These are phyloP conservation scores for Phytophthora cactorum DNA, from an alignment of 352 stramenopile species.

Conservation along the genomic window DNA sequence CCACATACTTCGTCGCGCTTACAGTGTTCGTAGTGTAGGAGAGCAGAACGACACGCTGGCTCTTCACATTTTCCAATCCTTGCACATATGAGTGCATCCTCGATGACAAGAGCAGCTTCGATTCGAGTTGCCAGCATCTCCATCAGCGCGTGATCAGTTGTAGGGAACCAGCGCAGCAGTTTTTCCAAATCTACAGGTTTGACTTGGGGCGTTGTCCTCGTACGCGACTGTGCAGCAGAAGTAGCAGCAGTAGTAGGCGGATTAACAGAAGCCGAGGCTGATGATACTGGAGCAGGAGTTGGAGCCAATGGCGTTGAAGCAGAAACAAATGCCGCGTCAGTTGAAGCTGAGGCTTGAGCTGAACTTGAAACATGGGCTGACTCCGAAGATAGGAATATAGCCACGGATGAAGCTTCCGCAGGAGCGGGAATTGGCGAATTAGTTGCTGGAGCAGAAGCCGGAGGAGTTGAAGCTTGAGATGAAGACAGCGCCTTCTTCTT, in stretches of 20 bases:
- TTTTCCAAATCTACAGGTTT: constrained; percentile 33
- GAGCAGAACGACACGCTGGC: constrained; percentile 25
- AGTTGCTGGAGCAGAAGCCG: not conserved
- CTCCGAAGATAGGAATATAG: not conserved
- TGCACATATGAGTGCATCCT: constrained; percentile 53
- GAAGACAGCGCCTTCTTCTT: not conserved
- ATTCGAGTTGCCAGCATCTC: constrained; percentile 35
- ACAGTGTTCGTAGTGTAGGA: constrained; percentile 45
- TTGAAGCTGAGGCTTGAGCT: not conserved
- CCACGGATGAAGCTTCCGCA: not conserved
- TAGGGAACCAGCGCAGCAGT: constrained; percentile 41
- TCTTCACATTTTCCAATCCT: constrained; percentile 41
- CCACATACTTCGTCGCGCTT: constrained; percentile 37
- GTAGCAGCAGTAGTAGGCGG: not conserved
- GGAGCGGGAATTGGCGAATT: not conserved
- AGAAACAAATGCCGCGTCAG: not conserved
- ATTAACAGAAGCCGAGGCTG: constrained; percentile 8
- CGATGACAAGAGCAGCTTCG: constrained; percentile 35
- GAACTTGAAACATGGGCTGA: not conserved
- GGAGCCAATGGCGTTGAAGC: not conserved
- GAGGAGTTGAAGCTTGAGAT: not conserved
- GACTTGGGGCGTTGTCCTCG: not conserved
- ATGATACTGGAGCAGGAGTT: constrained; percentile 6
- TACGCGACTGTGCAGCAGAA: not conserved
- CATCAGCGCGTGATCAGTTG: constrained; percentile 29